A percentile compares a stretch with the other conserved stretches of the same genome.
These are phyloP conservation scores for Rusavskia elegans DNA, from an alignment of 495 filamentous ascomycete species.

Conservation along the genomic window DNA sequence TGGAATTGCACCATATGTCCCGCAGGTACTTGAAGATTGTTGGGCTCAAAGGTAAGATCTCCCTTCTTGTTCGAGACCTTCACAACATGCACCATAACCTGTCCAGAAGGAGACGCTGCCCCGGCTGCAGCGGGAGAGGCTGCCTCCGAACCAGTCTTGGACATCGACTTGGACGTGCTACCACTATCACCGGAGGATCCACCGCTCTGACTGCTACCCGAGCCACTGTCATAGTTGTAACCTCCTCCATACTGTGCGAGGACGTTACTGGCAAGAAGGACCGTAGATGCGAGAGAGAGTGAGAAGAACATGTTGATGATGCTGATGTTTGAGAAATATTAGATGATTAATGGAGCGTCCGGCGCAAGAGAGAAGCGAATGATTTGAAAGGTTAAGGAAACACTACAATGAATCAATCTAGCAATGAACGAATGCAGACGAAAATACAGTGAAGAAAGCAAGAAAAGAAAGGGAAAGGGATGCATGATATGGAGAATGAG, in stretches of 20 bases:
- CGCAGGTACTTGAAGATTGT: constrained; percentile 21
- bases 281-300: background rate
- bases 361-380: background rate
- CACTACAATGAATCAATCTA: background rate
- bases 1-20: constrained; percentile 38
- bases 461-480: background rate
- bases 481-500: background rate
- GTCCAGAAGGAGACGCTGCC: constrained; percentile 2
- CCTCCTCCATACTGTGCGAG: constrained; percentile 18
- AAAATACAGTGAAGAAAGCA: background rate
- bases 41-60: constrained; percentile 18
- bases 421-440: background rate
- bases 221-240: background rate
- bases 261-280: constrained; percentile 1
- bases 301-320: constrained; percentile 1
- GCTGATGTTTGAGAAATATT: background rate
- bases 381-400: background rate
- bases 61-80: constrained; percentile 25
- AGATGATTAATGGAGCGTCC: constrained; percentile 1
- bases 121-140: constrained; percentile 16
- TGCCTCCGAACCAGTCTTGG: background rate
- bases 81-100: constrained; percentile 32
- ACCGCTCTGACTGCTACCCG: background rate
- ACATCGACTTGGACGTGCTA: background rate
- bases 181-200: background rate